These are phyloP conservation scores for Alternaria gaisen DNA, from an alignment of 2,329 filamentous ascomycete genomes.

Conservation along the genomic window DNA sequence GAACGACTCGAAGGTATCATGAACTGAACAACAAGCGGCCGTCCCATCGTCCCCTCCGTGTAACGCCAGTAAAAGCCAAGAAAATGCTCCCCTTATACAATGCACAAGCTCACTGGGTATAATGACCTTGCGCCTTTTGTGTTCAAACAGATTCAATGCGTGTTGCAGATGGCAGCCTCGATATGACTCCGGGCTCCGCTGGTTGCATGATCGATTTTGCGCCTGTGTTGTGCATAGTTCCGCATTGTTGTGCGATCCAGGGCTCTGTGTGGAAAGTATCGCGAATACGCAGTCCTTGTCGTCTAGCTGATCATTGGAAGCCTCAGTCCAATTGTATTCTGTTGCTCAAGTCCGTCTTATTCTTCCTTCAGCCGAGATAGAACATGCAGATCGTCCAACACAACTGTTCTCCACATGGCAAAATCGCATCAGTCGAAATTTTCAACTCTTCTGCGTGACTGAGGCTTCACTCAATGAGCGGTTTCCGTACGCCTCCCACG, in stretches of 20 bases:
- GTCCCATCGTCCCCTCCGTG: conserved; percentile 5
- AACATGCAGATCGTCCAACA: neutral
- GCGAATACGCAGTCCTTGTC: neutral
- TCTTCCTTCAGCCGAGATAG: neutral
- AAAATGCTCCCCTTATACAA: conserved; percentile 1
- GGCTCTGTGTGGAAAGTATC: neutral
- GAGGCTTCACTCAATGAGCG: conserved; percentile 68
- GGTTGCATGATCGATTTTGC: neutral
- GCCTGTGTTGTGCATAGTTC: neutral
- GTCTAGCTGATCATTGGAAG: neutral
- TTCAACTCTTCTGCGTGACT: neutral
- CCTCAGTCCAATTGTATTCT: neutral
- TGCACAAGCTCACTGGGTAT: conserved; percentile 14
- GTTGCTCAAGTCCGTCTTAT: neutral
- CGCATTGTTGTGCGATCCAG: neutral
- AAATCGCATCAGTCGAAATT: conserved; percentile 1
- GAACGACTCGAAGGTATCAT: conserved; percentile 19
- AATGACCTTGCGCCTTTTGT: conserved; percentile 16
- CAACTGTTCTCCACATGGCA: neutral
- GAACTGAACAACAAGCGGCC: conserved; percentile 5
- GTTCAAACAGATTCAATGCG: conserved; percentile 14
- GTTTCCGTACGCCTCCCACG: conserved; percentile 69
- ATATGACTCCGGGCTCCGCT: conserved; percentile 1
- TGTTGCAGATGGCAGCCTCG: conserved; percentile 6
- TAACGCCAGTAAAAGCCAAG: conserved; percentile 4